Conservation (phyloP, 2,329 filamentous ascomycete species). For the Pyrenochaeta sp. region DNA sequence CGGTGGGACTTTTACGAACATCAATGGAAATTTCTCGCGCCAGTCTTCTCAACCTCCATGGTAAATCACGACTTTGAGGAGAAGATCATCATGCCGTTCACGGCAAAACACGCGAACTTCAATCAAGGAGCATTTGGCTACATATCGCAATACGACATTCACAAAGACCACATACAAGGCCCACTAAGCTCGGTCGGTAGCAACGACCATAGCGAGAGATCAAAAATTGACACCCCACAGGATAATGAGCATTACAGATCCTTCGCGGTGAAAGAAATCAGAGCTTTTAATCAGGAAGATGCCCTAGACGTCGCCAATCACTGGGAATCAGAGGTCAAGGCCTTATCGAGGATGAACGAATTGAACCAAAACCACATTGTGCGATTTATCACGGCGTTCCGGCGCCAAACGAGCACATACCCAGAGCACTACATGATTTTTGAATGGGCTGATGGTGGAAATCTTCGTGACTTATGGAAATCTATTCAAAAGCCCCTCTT, state of each 20-base stretch:
- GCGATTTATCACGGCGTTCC: conserved; percentile 20
- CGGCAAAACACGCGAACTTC: no score
- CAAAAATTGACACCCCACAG: not conserved
- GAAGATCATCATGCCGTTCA: not conserved
- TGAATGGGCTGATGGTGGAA: conserved; percentile 26
- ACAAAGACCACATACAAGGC: not conserved
- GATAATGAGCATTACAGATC: not conserved
- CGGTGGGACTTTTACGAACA: no score
- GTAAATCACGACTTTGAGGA: not conserved
- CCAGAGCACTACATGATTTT: conserved; percentile 26
- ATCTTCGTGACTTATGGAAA: conserved; percentile 20
- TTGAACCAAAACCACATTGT: conserved; percentile 23
- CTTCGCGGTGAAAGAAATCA: conserved; percentile 22
- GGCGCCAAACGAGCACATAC: conserved; percentile 14
- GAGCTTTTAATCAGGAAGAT: not conserved
- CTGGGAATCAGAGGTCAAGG: not conserved
- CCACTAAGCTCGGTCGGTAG: conserved; percentile 4
- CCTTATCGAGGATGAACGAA: conserved; percentile 11
- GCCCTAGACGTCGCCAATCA: not conserved
- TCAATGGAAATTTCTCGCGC: not conserved
- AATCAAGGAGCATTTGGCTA: not conserved
- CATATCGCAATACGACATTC: not conserved
- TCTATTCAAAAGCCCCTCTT: not conserved
- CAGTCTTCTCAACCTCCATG: not conserved
- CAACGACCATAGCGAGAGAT: not conserved